These are phyloP conservation scores for Phytophthora cajani DNA, from an alignment of 352 stramenopile genomes.

Conservation along the genomic window DNA sequence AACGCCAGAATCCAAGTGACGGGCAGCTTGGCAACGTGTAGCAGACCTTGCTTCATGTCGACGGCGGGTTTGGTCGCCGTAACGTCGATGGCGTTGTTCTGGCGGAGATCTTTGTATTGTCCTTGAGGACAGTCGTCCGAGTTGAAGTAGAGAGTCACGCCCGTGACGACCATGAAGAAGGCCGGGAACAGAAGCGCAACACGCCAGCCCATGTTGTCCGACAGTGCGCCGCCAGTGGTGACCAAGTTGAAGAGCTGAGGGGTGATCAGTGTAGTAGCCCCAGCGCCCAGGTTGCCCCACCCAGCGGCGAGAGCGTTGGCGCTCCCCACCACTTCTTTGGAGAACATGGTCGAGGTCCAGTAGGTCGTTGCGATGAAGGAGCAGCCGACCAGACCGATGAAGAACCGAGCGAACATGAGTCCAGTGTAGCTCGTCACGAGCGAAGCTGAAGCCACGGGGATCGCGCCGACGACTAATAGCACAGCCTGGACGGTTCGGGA, in stretches of 20 bases:
- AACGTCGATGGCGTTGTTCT: conserved; percentile 14
- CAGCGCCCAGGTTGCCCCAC: conserved; percentile 95
- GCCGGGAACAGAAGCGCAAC: conserved; percentile 91
- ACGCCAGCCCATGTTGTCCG: conserved; percentile 88
- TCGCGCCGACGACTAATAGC: conserved; percentile 79
- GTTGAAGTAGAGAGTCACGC: conserved; percentile 73
- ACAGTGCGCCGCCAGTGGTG: conserved; percentile 54
- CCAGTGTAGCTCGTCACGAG: conserved; percentile 80
- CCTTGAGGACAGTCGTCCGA: conserved; percentile 94
- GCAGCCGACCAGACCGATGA: conserved; percentile 94
- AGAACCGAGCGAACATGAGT: conserved; percentile 90
- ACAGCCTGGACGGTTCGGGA: conserved; percentile 81
- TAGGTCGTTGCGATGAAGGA: conserved; percentile 94
- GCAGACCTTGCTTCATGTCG: conserved; percentile 42
- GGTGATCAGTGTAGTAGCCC: conserved; percentile 88
- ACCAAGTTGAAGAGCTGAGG: conserved; percentile 90
- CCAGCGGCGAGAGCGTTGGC: conserved; percentile 93
- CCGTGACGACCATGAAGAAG: conserved; percentile 78
- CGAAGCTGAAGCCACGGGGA: conserved; percentile 85
- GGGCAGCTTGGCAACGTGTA: conserved; percentile 47
- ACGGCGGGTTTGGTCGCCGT: conserved; percentile 22
- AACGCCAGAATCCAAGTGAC: conserved; percentile 92
- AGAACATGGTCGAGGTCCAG: conserved; percentile 95
- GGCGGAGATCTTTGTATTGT: conserved; percentile 87
- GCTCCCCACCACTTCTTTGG: conserved; percentile 91